phyloP scores from a whole-genome alignment of 441 rosid species.

The Croton setiger region DNA sequence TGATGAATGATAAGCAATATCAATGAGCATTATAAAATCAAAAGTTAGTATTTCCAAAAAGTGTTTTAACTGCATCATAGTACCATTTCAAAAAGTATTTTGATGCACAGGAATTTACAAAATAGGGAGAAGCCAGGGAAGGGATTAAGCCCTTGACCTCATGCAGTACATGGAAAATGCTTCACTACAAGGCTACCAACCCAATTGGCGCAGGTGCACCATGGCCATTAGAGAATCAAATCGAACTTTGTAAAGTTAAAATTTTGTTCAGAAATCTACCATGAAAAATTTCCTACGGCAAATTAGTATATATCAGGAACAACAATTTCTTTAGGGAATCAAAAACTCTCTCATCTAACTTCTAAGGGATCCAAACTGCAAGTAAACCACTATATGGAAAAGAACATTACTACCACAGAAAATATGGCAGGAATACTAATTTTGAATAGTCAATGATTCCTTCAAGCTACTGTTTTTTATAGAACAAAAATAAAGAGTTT shows the following conservation, averaged over 20 bases:
- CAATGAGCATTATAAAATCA: neutral
- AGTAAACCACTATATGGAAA: neutral
- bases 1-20: neutral
- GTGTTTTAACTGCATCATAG: no score
- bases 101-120: neutral
- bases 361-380: neutral
- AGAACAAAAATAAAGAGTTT: neutral
- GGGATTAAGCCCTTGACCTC: neutral
- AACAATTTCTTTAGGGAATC: neutral
- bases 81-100: neutral
- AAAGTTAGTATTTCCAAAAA: neutral
- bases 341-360: neutral
- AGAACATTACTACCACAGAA: neutral
- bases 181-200: neutral
- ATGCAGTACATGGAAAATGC: neutral
- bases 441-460: neutral
- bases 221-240: neutral
- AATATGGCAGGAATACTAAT: neutral
- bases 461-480: neutral
- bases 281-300: neutral
- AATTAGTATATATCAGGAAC: neutral
- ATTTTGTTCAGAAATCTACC: neutral
- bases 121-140: neutral
- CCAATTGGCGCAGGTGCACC: neutral
- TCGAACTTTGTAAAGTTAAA: neutral